Evolutionary conservation across 2,329 filamentous ascomycete genomes (phyloP), one percentile per base, ranked within the genome.

Genomic region (Didymella sp.): DNA sequence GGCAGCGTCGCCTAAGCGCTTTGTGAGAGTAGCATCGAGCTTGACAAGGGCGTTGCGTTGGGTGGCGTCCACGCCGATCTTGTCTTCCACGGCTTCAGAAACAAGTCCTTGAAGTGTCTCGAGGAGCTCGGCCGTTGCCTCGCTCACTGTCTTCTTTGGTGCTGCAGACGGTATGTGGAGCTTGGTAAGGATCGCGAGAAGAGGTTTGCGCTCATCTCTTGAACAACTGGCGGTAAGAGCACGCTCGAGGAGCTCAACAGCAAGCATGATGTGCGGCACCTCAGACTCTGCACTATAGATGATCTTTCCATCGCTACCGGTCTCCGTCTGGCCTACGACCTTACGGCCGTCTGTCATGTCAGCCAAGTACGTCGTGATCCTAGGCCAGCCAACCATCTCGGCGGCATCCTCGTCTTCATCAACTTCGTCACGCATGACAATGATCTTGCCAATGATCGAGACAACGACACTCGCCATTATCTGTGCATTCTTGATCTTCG

Each of bases 271-370:
- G 70, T 97, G 94, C 3, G 94, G 87, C 72, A 92, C 89, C 8
- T 89, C 89, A 61, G 90, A 89, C 15, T 90, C 84, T 48, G 65
- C 62, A 67, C 51, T 74, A 62, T 80, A 81, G 78, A 84, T 88
- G 75, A 80, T 81, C 45, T 89, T 85, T 15, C 73, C 70, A 28
- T 74, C 69, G n/a, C 72, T 56, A 13, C 78, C 56, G 79, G 71
- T 31, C 27, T 75, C 68, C 0, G 83, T 77, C 78, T 90, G 78
- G 79, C 91, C 81, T 11, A 87, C 79, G 6, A 87, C 81, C 75
- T 96, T 93, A 46, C 94, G 83, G 33, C 93, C 92, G 74, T 98
- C 94, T 0, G 94, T 98, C 95, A 94, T 98, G 73, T 98, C 94
- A 0, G 93, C 86, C 7, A 98, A 79, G 69, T 92, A 94, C 3